These are phyloP conservation scores for Juglanconis oblonga DNA, from an alignment of 2,329 filamentous ascomycete species.

Conservation along the genomic window DNA sequence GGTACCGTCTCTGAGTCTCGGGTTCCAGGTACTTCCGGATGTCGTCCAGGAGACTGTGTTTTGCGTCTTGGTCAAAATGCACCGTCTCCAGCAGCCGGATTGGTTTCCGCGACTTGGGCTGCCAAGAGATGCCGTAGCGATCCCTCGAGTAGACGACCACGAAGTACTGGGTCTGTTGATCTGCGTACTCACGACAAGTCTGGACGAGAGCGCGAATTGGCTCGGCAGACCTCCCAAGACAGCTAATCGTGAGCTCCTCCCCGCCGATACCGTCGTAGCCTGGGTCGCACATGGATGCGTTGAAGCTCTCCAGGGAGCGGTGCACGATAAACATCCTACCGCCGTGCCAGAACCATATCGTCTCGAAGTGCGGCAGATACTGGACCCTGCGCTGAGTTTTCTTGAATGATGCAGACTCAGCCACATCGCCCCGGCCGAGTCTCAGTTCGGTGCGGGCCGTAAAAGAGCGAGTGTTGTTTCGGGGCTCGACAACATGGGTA, in stretches of 20 bases:
- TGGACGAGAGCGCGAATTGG: slow-evolving; percentile 46
- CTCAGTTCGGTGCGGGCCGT: slow-evolving; percentile 41
- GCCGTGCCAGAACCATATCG: slow-evolving; percentile 48
- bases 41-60: slow-evolving; percentile 45
- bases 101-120: slow-evolving; percentile 45
- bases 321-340: slow-evolving; percentile 43
- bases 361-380: slow-evolving; percentile 43
- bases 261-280: slow-evolving; percentile 44
- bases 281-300: slow-evolving; percentile 35
- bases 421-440: slow-evolving; percentile 31
- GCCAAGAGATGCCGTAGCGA: slow-evolving; percentile 45
- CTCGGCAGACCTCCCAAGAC: slow-evolving; percentile 47
- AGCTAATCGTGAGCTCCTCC: slow-evolving; percentile 46
- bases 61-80: slow-evolving; percentile 44
- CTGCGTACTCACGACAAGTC: slow-evolving; percentile 44
- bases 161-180: slow-evolving; percentile 46
- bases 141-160: slow-evolving; percentile 47
- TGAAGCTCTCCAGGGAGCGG: slow-evolving; percentile 38
- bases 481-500: slow-evolving; percentile 33
- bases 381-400: slow-evolving; percentile 40
- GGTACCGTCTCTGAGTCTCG: slow-evolving; percentile 54
- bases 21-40: slow-evolving; percentile 51
- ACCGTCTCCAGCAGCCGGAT: slow-evolving; percentile 49
- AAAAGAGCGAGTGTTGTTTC: slow-evolving; percentile 36
- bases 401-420: slow-evolving; percentile 34